Evolutionary conservation across 2,329 filamentous ascomycete genomes (phyloP).

Genomic region (Didymella pinodella): DNA sequence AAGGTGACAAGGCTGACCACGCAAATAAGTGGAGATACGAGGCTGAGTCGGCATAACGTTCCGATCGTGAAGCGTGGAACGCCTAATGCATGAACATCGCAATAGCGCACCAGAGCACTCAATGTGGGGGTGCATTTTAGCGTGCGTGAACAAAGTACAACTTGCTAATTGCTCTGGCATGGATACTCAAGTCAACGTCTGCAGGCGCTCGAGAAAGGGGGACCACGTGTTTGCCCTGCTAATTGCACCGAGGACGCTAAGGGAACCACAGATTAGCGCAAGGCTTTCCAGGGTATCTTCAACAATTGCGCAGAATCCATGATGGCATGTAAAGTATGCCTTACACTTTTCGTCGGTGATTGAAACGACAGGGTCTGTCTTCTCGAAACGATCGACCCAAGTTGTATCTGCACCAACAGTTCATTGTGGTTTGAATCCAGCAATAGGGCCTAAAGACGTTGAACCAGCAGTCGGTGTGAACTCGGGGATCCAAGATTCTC

Average conservation of each 20-base stretch:
- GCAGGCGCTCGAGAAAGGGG: not conserved
- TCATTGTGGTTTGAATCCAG: not conserved
- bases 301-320: not conserved
- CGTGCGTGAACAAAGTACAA: not conserved
- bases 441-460: not conserved
- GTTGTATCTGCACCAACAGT: not conserved
- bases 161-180: not conserved
- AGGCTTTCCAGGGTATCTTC: not conserved
- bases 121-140: not conserved
- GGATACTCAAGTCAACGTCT: not conserved
- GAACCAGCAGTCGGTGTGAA: not conserved
- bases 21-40: constrained; percentile 11
- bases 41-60: constrained; percentile 7
- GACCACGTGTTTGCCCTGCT: not conserved
- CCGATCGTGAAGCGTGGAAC: constrained; percentile 3
- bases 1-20: constrained; percentile 14
- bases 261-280: not conserved
- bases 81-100: constrained; percentile 1
- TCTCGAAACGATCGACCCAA: not conserved
- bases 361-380: not conserved
- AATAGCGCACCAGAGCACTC: not conserved
- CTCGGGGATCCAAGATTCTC: not conserved
- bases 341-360: not conserved
- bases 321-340: not conserved
- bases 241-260: not conserved